Percentiles rank a stretch among this genome's conserved stretches.
Evolutionary conservation across 2,329 filamentous ascomycete species (phyloP).

Genomic region (Ambrosiella xylebori): DNA sequence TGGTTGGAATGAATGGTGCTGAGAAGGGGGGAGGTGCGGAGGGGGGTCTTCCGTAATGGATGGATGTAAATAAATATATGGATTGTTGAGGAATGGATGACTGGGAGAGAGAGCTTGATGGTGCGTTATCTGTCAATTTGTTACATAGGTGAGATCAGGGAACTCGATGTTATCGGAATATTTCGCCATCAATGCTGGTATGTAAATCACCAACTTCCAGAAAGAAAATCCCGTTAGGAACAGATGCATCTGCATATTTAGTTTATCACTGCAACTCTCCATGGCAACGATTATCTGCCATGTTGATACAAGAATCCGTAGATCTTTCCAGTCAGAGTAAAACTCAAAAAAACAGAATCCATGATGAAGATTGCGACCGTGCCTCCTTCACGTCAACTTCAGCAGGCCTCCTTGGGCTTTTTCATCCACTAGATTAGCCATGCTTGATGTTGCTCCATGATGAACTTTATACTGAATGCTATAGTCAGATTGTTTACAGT

Average conservation of each 20-base stretch:
- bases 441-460: no score
- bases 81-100: not conserved
- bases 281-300: not conserved
- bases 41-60: not conserved
- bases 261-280: not conserved
- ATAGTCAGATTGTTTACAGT: no score
- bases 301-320: not conserved
- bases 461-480: no score
- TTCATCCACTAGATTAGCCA: no score
- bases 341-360: not conserved
- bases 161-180: no score
- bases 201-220: no score
- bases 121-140: no score
- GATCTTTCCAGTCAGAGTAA: not conserved
- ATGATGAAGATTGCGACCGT: not conserved
- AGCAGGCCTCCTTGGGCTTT: not conserved
- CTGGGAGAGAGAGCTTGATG: no score
- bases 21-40: not conserved
- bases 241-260: no score
- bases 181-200: no score
- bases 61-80: not conserved
- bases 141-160: no score
- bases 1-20: not conserved
- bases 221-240: no score
- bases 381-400: not conserved